Base-by-base conservation (phyloP, 768 basidiomycete species). In the Boletus coccyginus region DNA sequence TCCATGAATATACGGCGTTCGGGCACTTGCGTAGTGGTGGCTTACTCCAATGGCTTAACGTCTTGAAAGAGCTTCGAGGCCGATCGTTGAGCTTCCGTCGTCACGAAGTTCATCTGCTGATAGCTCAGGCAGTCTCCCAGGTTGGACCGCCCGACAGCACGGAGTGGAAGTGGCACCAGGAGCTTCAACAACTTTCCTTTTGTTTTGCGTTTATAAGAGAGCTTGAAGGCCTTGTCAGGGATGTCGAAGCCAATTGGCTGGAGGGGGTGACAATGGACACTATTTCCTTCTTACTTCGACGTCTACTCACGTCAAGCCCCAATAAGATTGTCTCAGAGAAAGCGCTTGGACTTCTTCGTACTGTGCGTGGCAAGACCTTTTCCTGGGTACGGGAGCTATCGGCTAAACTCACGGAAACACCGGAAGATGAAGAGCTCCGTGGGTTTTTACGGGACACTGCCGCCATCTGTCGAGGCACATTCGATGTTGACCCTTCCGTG, bases 11-110 rank as follows among this genome's bases (percentile, higher is more conserved):
- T 35, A 66, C 75, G 13, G 70, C 77, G 0, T 84, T 81, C 49
- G 75, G 73, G 12, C 67, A 71, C 47, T 57, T 84, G 36, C 78
- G 83, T 7, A 72, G 76, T 38, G 81, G 82, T 0, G 55, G 69
- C 0, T 63, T 55, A 3, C 58, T 84, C 0, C 81, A 83, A 47
- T 82, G 81, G 81, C 63, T 75, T 39, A 83, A 83, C 55, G 75
- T 84, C 39, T 55, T 73, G 13, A 73, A 77, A n/a, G 79, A 79
- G 57, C 58, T 84, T n/a, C 70, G 71, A 8, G 69, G 70, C 8
- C 68, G 72, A 21, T 59, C 62, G 0, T 58, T 84, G 52, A 73
- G 70, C 10, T 77, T 84, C 53, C 65, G 69, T 24, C 53, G 61
- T 9, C 67, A 69, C 0, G 77, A 75, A 17, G 76, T 84, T 0